Evolutionary conservation across 495 filamentous ascomycete genomes (phyloP).

Genomic region (Margaritispora aquatica): DNA sequence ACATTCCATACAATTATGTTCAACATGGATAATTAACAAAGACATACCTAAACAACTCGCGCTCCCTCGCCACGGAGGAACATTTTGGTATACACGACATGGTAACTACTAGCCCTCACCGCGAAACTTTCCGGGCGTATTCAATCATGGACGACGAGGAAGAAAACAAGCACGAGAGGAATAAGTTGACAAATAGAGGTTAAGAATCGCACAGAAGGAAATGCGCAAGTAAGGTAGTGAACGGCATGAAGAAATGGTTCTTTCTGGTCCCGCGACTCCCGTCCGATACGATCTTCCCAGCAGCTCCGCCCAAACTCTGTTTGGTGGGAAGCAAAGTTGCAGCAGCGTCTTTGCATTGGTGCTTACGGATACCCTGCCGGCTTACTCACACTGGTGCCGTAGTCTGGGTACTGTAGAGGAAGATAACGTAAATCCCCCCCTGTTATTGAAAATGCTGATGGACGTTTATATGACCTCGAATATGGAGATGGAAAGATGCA

Average conservation of each 20-base stretch:
- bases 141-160: background rate
- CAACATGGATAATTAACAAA: too few relatives aligned
- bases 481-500: background rate
- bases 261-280: background rate
- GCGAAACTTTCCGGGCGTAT: background rate
- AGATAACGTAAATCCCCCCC: background rate
- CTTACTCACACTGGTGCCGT: background rate
- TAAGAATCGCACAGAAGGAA: background rate
- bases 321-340: too few relatives aligned
- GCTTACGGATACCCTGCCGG: too few relatives aligned
- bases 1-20: too few relatives aligned
- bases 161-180: too few relatives aligned
- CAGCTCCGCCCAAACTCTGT: background rate
- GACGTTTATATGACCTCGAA: too few relatives aligned
- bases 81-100: slow-evolving; percentile 3
- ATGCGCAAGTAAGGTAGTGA: background rate
- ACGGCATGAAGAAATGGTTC: background rate
- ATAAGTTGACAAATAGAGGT: too few relatives aligned
- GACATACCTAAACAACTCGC: slow-evolving; percentile 20
- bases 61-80: slow-evolving; percentile 13
- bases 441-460: background rate
- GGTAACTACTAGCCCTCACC: background rate
- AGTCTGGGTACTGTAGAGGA: background rate
- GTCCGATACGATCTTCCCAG: background rate
- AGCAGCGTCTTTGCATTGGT: too few relatives aligned